Conservation (phyloP, 208 protist species). For the Trypanosoma boissoni region DNA sequence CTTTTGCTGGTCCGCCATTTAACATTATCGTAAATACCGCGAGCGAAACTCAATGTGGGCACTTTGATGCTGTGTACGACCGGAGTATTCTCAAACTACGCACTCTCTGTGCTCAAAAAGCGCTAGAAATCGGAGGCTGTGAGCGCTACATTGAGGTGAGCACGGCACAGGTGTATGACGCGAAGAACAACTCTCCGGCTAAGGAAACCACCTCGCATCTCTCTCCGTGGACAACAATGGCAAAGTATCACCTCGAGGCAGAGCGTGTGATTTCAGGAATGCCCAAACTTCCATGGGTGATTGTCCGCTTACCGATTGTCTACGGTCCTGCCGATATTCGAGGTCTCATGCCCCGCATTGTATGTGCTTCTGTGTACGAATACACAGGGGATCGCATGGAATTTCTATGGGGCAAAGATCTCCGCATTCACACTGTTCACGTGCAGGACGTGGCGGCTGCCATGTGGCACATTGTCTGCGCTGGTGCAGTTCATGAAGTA, state of each 20-base stretch:
- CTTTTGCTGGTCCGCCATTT: slow-evolving; percentile 58
- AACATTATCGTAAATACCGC: slow-evolving; percentile 88
- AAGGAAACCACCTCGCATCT: slow-evolving; percentile 23
- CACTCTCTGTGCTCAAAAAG: slow-evolving; percentile 50
- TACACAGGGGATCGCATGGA: slow-evolving; percentile 82
- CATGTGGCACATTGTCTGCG: slow-evolving; percentile 61
- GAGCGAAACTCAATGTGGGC: slow-evolving; percentile 83
- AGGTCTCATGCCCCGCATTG: slow-evolving; percentile 85
- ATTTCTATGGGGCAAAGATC: slow-evolving; percentile 81
- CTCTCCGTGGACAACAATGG: slow-evolving; percentile 84
- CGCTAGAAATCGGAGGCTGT: slow-evolving; percentile 36
- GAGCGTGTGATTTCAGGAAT: slow-evolving; percentile 64
- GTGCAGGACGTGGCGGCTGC: slow-evolving; percentile 85
- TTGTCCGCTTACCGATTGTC: slow-evolving; percentile 87
- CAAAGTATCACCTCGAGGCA: slow-evolving; percentile 65
- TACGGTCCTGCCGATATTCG: slow-evolving; percentile 87
- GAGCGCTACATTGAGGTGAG: slow-evolving; percentile 87
- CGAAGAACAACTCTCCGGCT: slow-evolving; percentile 39
- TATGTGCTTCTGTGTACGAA: slow-evolving; percentile 89
- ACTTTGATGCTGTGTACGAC: slow-evolving; percentile 60
- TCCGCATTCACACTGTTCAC: slow-evolving; percentile 92
- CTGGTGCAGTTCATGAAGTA: slow-evolving; percentile 30
- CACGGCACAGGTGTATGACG: slow-evolving; percentile 90
- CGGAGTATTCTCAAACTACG: slow-evolving; percentile 68
- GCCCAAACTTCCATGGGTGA: slow-evolving; percentile 52